Conservation (phyloP, 2,329 filamentous ascomycete genomes). For the Claviceps paspali region DNA sequence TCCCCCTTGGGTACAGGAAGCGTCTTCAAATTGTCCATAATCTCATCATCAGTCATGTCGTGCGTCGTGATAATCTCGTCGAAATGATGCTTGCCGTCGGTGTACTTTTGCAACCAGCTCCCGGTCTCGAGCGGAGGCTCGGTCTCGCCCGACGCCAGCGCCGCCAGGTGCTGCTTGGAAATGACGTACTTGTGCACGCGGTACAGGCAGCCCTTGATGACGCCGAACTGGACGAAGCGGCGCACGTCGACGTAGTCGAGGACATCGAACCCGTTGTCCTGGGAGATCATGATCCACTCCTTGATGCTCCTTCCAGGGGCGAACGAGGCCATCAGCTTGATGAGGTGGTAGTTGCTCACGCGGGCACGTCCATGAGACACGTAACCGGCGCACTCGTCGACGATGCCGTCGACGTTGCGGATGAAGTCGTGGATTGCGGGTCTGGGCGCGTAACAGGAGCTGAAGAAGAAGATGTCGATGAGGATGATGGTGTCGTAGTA, state of each 20-base stretch:
- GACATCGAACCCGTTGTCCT: conserved; percentile 46
- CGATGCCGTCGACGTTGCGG: conserved; percentile 54
- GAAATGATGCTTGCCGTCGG: conserved; percentile 61
- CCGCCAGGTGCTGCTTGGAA: conserved; percentile 44
- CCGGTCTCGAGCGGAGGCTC: conserved; percentile 22
- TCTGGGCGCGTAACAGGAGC: conserved; percentile 74
- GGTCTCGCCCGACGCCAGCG: conserved; percentile 38
- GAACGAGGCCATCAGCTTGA: conserved; percentile 76
- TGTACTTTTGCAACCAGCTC: conserved; percentile 47
- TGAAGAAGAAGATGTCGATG: conserved; percentile 90
- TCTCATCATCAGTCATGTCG: conserved; percentile 53
- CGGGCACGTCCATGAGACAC: conserved; percentile 40
- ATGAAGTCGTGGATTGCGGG: conserved; percentile 67
- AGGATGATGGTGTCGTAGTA: conserved; percentile 87
- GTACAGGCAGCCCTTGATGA: conserved; percentile 91
- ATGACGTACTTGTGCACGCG: conserved; percentile 85
- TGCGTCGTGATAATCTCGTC: conserved; percentile 72
- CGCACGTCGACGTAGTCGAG: conserved; percentile 72
- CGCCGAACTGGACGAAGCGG: conserved; percentile 84
- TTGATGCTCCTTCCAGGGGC: conserved; percentile 70
- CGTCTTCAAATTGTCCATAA: conserved; percentile 51
- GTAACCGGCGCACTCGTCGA: conserved; percentile 79
- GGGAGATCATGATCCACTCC: conserved; percentile 71
- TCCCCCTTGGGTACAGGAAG: conserved; percentile 37
- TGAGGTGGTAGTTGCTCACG: conserved; percentile 48